Percentiles rank a stretch among this genome's conserved stretches.
These are phyloP conservation scores for Pseudogymnoascus pannorum DNA, from an alignment of 2,329 filamentous ascomycete species.

Conservation along the genomic window DNA sequence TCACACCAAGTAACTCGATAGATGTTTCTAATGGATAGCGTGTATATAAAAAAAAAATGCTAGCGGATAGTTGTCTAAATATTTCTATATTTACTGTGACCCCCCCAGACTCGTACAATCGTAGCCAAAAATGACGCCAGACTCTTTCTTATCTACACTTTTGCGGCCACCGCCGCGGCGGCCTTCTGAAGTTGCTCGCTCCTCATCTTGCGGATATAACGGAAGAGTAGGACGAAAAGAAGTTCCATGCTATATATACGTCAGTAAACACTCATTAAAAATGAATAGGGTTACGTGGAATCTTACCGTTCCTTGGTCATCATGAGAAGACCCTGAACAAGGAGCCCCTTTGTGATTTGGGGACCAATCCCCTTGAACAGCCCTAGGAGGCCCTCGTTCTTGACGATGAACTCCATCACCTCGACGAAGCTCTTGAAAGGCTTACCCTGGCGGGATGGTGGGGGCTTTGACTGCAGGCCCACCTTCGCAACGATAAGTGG, in stretches of 20 bases:
- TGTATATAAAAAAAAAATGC: slow-evolving; percentile 1
- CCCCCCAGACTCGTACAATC: slow-evolving; percentile 8
- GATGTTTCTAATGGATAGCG: not conserved
- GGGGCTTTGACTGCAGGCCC: slow-evolving; percentile 87
- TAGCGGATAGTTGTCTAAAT: slow-evolving; percentile 1
- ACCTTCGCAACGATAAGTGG: slow-evolving; percentile 97
- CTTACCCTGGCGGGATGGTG: slow-evolving; percentile 74
- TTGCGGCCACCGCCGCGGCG: slow-evolving; percentile 54
- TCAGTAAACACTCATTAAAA: slow-evolving; percentile 13
- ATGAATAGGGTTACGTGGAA: slow-evolving; percentile 7
- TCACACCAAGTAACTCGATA: not conserved
- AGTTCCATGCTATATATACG: slow-evolving; percentile 60
- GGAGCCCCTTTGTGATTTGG: slow-evolving; percentile 83
- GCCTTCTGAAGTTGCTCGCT: slow-evolving; percentile 62
- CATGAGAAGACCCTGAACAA: slow-evolving; percentile 96
- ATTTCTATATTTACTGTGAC: slow-evolving; percentile 8
- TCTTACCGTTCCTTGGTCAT: slow-evolving; percentile 93
- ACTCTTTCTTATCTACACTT: slow-evolving; percentile 23
- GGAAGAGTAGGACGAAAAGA: slow-evolving; percentile 76
- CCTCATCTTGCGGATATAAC: slow-evolving; percentile 67
- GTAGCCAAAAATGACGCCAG: slow-evolving; percentile 3
- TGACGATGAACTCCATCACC: slow-evolving; percentile 88
- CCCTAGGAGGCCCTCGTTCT: slow-evolving; percentile 75
- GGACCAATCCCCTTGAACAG: slow-evolving; percentile 96
- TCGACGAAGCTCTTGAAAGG: slow-evolving; percentile 90